Evolutionary conservation across 176 grass and related monocot genomes (phyloP).

Genomic region (Carex littledalei): DNA sequence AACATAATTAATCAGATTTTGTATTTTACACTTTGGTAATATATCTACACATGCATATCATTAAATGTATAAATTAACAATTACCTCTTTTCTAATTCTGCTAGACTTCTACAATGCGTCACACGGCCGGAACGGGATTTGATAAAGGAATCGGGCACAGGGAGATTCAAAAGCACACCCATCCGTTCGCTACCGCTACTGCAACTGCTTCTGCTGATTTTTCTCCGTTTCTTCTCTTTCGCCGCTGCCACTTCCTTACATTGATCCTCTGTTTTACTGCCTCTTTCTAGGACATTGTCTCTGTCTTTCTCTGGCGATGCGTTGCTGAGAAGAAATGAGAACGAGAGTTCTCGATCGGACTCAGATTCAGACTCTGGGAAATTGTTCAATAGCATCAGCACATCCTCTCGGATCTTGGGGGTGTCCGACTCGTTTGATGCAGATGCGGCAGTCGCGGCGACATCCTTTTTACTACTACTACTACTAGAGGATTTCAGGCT

Average conservation of each 20-base stretch:
- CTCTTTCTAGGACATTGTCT: not conserved
- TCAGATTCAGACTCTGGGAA: not conserved
- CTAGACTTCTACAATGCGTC: not conserved
- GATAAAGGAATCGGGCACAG: slow-evolving; percentile 4
- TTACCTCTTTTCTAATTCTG: slow-evolving; percentile 25
- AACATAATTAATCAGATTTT: not conserved
- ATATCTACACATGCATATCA: no score
- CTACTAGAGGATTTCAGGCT: not conserved
- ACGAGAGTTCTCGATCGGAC: slow-evolving; percentile 33
- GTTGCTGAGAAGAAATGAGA: slow-evolving; percentile 26
- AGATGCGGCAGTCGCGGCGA: not conserved
- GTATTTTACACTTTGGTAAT: not conserved
- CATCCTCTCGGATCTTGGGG: slow-evolving; percentile 7
- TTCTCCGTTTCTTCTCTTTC: slow-evolving; percentile 14
- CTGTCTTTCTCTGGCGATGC: not conserved
- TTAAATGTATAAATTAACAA: not conserved
- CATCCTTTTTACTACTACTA: slow-evolving; percentile 9
- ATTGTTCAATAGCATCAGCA: slow-evolving; percentile 21
- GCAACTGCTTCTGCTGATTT: not conserved
- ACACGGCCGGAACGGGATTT: not conserved
- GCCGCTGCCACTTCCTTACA: not conserved
- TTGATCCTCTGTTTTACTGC: not conserved
- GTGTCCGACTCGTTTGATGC: not conserved
- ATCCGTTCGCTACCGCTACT: not conserved
- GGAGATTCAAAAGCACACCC: slow-evolving; percentile 30